phyloP scores from a whole-genome alignment of 176 grass and related monocot species.

The Olyra latifolia region DNA sequence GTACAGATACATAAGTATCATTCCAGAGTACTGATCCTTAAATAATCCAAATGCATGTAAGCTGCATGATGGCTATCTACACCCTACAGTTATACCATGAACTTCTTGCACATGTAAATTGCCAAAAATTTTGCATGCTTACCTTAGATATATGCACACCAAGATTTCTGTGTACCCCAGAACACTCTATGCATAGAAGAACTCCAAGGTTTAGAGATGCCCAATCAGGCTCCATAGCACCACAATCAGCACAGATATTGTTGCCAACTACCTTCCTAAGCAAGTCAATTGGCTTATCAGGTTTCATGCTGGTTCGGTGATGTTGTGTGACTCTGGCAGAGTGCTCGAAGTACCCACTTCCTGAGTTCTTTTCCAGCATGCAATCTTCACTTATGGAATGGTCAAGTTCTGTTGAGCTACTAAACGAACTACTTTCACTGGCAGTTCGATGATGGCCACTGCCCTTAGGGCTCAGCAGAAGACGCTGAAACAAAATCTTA shows the following conservation, averaged over 20 bases:
- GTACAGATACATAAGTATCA: conserved; percentile 16
- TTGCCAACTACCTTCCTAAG: conserved; percentile 95
- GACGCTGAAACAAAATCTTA: conserved; percentile 66
- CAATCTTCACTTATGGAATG: conserved; percentile 75
- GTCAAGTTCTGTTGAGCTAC: conserved; percentile 86
- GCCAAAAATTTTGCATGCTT: conserved; percentile 9
- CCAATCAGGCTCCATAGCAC: conserved; percentile 88
- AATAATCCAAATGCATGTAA: background rate
- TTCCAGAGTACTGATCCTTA: background rate
- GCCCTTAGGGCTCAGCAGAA: conserved; percentile 64
- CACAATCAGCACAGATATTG: conserved; percentile 84
- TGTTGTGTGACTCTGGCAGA: conserved; percentile 64
- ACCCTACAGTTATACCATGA: background rate
- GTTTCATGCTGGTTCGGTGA: conserved; percentile 70
- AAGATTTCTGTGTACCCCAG: conserved; percentile 97
- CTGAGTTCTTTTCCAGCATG: conserved; percentile 63
- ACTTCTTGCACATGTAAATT: conserved; percentile 19
- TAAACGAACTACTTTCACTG: conserved; percentile 84
- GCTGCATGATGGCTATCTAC: background rate
- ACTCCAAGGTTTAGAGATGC: conserved; percentile 93
- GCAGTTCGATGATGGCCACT: conserved; percentile 64
- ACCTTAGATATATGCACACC: conserved; percentile 99
- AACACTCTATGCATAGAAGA: conserved; percentile 97
- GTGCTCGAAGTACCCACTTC: conserved; percentile 81
- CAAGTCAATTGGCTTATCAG: conserved; percentile 95